Conservation (phyloP, 1,284 basidiomycete species). For the Thecaphora thlaspeos region DNA sequence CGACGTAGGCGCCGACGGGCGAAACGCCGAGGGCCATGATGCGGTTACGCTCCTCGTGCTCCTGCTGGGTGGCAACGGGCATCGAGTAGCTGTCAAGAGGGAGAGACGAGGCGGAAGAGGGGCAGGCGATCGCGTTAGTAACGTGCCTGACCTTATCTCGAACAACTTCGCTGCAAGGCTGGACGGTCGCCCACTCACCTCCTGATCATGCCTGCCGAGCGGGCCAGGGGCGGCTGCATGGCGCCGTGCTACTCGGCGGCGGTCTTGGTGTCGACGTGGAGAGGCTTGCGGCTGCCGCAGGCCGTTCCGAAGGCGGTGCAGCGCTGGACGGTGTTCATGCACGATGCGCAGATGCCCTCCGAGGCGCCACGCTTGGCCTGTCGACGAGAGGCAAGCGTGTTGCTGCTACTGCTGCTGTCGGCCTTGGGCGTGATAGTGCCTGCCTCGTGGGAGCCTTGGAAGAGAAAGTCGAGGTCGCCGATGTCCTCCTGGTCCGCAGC, state of each 20-base stretch:
- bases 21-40: constrained; percentile 34
- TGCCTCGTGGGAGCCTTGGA: not conserved
- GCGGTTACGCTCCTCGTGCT: constrained; percentile 40
- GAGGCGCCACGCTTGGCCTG: constrained; percentile 21
- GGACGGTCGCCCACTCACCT: not conserved
- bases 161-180: too few species aligned
- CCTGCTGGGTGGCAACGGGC: constrained; percentile 46
- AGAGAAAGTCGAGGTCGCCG: too few species aligned
- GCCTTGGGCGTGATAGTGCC: not conserved
- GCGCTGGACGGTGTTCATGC: too few species aligned
- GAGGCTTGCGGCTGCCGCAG: too few species aligned
- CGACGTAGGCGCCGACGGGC: constrained; percentile 9
- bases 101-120: too few species aligned
- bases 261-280: too few species aligned
- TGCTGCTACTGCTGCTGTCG: not conserved
- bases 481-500: constrained; percentile 5
- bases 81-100: constrained; percentile 46
- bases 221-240: not conserved
- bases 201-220: constrained; percentile 32
- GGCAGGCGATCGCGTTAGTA: too few species aligned
- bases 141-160: too few species aligned
- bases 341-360: constrained; percentile 8
- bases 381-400: constrained; percentile 17
- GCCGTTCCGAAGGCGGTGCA: too few species aligned
- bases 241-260: too few species aligned